phyloP scores from a whole-genome alignment of 2,329 filamentous ascomycete species.

The Fusarium cicatricum region DNA sequence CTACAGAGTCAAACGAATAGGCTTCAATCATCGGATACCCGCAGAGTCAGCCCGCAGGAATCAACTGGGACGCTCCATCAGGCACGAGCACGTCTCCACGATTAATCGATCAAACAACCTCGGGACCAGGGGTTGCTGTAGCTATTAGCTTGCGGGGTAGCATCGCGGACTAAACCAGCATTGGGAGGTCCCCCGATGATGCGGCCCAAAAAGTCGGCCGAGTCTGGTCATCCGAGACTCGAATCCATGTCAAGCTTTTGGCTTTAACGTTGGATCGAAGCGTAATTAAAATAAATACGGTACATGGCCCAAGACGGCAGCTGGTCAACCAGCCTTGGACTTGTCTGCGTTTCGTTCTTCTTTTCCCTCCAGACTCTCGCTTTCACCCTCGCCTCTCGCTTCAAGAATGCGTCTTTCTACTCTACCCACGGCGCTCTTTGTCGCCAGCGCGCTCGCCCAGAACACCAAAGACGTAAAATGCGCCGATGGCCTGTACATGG shows the following conservation, averaged over 20 bases:
- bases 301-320: constrained; percentile 6
- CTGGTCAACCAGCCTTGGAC: background rate
- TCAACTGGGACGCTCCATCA: background rate
- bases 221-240: background rate
- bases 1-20: background rate
- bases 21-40: background rate
- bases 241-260: constrained; percentile 18
- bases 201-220: constrained; percentile 8
- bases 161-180: constrained; percentile 25
- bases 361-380: background rate
- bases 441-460: constrained; percentile 35
- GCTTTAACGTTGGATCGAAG: background rate
- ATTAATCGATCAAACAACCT: constrained; percentile 23
- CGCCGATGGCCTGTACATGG: constrained; percentile 50
- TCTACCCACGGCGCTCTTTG: constrained; percentile 38
- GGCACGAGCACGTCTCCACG: background rate
- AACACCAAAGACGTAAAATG: constrained; percentile 38
- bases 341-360: background rate
- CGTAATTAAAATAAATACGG: constrained; percentile 12
- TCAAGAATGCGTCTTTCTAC: constrained; percentile 30
- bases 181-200: constrained; percentile 19
- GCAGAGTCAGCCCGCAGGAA: background rate
- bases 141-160: constrained; percentile 24
- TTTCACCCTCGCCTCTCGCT: background rate
- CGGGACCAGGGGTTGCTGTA: constrained; percentile 3